Percentiles rank a stretch among this genome's conserved stretches.
phyloP scores from a whole-genome alignment of 441 rosid species.

The Isatis lusitanica region DNA sequence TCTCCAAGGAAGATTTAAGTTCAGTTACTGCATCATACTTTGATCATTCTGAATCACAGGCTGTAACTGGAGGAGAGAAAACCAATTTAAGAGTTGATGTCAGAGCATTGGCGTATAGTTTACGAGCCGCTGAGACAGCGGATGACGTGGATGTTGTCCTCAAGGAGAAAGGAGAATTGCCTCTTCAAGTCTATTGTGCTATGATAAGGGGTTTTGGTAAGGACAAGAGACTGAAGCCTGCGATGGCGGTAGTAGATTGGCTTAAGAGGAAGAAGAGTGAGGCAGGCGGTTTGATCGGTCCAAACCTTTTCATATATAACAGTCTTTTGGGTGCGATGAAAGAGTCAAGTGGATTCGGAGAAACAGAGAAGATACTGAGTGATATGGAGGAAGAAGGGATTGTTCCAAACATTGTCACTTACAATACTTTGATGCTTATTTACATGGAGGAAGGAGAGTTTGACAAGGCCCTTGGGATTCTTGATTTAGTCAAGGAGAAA shows the following conservation, averaged over 20 bases:
- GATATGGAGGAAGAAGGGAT: constrained; percentile 68
- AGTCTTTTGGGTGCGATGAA: constrained; percentile 77
- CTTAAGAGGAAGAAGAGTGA: constrained; percentile 72
- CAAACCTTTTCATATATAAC: constrained; percentile 71
- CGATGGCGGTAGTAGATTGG: constrained; percentile 79
- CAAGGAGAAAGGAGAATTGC: constrained; percentile 60
- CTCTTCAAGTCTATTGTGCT: constrained; percentile 62
- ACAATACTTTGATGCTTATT: constrained; percentile 73
- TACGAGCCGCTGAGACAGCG: constrained; percentile 59
- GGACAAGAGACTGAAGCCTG: constrained; percentile 59
- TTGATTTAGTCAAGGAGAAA: constrained; percentile 53
- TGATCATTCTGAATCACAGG: constrained; percentile 25
- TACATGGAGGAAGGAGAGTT: constrained; percentile 56
- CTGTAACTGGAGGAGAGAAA: constrained; percentile 31
- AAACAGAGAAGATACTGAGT: constrained; percentile 55
- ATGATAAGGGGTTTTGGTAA: constrained; percentile 74
- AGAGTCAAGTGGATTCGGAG: constrained; percentile 46
- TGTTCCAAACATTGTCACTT: constrained; percentile 67
- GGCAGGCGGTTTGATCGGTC: constrained; percentile 51
- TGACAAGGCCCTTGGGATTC: constrained; percentile 58
- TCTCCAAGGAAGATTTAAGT: constrained; percentile 38
- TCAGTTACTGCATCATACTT: constrained; percentile 25
- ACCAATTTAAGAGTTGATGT: constrained; percentile 53
- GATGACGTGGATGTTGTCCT: constrained; percentile 76
- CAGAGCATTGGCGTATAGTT: constrained; percentile 50